Percentiles rank a stretch among this genome's conserved stretches.
Evolutionary conservation across 805 yeast species (phyloP).

Genomic region (Komagataella mondaviorum): DNA sequence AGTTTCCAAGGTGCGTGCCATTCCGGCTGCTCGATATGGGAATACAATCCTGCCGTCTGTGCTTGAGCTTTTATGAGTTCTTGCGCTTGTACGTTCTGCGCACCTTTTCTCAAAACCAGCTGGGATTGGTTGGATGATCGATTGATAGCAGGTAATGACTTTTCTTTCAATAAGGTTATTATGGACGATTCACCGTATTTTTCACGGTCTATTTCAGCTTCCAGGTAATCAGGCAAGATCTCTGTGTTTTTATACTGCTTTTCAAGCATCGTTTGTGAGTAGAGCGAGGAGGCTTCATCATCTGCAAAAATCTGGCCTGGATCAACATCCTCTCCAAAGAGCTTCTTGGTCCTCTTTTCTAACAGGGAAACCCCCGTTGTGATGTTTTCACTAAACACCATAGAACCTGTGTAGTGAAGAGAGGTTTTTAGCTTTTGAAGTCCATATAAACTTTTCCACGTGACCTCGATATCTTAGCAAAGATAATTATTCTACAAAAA

Average conservation of each 20-base stretch:
- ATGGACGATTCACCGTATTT: background rate
- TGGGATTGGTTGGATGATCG: background rate
- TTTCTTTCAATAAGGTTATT: background rate
- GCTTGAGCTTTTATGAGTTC: background rate
- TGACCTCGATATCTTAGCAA: background rate
- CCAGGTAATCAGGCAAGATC: constrained; percentile 1
- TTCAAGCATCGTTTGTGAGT: constrained; percentile 1
- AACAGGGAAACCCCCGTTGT: background rate
- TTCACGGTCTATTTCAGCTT: constrained; percentile 1
- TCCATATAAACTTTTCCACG: background rate
- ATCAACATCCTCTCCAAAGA: background rate
- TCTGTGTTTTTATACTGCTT: background rate
- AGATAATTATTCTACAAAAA: too few species aligned
- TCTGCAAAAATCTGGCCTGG: background rate
- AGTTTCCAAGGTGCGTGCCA: constrained; percentile 63
- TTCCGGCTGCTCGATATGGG: constrained; percentile 11
- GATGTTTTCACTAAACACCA: background rate
- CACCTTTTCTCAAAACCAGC: background rate
- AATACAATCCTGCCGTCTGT: background rate
- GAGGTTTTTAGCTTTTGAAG: background rate
- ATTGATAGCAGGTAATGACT: constrained; percentile 8
- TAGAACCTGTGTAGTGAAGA: background rate
- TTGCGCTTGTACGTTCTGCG: background rate
- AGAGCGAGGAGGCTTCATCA: constrained; percentile 1
- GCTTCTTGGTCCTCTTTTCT: background rate